Conservation (phyloP, 2,329 filamentous ascomycete species). For the Colletotrichum godetiae region DNA sequence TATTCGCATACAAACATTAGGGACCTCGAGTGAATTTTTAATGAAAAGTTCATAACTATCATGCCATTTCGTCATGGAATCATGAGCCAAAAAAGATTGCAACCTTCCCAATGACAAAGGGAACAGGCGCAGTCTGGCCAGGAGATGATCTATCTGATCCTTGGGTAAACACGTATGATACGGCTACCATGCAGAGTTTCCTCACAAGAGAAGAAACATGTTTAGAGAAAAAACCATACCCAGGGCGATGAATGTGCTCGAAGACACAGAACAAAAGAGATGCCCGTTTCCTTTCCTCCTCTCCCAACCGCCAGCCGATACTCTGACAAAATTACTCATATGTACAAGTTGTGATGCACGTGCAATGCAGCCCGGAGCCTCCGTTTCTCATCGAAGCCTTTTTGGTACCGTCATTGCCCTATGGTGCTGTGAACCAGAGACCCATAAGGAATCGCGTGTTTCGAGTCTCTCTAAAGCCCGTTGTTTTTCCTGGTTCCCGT, state of each 20-base stretch:
- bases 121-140: constrained; percentile 36
- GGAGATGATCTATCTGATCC: constrained; percentile 37
- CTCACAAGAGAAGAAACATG: constrained; percentile 19
- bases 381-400: constrained; percentile 6
- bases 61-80: constrained; percentile 39
- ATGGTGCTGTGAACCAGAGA: constrained; percentile 12
- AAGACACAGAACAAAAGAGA: constrained; percentile 9
- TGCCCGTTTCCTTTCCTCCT: constrained; percentile 25
- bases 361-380: constrained; percentile 4
- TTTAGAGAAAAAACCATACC: too few relatives aligned
- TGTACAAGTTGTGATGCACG: constrained; percentile 26
- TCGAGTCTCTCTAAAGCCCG: neutral
- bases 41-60: constrained; percentile 36
- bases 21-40: neutral
- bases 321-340: constrained; percentile 35
- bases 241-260: constrained; percentile 2
- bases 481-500: neutral
- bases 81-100: constrained; percentile 36
- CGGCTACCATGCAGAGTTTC: constrained; percentile 32
- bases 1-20: neutral
- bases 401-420: constrained; percentile 9
- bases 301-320: constrained; percentile 23
- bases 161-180: constrained; percentile 21
- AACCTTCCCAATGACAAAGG: constrained; percentile 31
- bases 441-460: neutral